These are phyloP conservation scores for Salix udensis DNA, from an alignment of 345 rosid species.

Conservation along the genomic window DNA sequence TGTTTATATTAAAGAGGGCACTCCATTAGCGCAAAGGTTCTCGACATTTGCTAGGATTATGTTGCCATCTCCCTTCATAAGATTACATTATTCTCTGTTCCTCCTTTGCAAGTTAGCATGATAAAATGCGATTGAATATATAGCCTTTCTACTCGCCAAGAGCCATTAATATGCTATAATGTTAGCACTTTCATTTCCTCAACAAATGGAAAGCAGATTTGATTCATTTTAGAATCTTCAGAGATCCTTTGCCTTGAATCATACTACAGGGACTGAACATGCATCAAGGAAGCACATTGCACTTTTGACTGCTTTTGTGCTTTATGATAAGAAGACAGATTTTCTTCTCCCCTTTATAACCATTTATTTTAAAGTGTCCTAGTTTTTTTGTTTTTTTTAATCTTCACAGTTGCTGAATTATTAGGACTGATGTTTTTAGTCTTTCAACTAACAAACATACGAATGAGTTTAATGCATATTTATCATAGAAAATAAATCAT, in stretches of 20 bases:
- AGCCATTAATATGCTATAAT: neutral
- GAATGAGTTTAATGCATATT: neutral
- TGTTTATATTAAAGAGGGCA: neutral
- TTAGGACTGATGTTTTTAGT: neutral
- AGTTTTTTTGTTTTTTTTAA: neutral
- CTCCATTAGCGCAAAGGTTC: neutral
- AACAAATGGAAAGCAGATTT: neutral
- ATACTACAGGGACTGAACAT: neutral
- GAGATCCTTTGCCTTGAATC: neutral
- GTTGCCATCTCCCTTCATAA: neutral
- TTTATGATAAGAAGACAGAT: conserved; percentile 4
- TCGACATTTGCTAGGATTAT: neutral
- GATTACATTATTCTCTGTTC: neutral
- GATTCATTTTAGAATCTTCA: neutral
- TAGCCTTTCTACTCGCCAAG: neutral
- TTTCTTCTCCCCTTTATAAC: neutral
- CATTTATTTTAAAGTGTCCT: neutral
- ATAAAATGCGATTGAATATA: neutral
- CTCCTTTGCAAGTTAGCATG: neutral
- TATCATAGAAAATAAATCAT: neutral
- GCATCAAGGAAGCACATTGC: neutral
- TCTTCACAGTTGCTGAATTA: neutral
- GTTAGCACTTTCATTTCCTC: neutral
- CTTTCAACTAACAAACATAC: neutral
- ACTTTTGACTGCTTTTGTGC: conserved; percentile 15